Percentiles rank a stretch among this genome's conserved stretches.
phyloP scores from a whole-genome alignment of 1,139 yeast species.

The Candida tropicalis region DNA sequence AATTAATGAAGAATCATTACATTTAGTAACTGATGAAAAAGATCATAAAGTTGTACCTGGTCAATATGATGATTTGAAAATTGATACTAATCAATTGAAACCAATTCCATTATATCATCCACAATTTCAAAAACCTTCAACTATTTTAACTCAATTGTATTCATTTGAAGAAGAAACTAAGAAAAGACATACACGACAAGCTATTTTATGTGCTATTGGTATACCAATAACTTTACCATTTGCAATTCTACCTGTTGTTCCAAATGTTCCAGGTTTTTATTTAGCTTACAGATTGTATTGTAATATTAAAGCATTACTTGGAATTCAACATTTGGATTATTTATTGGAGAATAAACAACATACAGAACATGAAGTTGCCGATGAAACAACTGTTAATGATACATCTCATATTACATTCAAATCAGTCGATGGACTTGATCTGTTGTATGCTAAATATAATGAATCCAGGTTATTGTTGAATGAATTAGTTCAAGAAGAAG shows the following conservation, averaged over 20 bases:
- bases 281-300: conserved; percentile 82
- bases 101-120: conserved; percentile 50
- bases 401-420: conserved; percentile 31
- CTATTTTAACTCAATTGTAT: conserved; percentile 36
- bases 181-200: conserved; percentile 35
- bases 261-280: conserved; percentile 95
- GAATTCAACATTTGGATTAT: conserved; percentile 68
- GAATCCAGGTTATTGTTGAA: conserved; percentile 11
- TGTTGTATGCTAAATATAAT: conserved; percentile 18
- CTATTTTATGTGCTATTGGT: conserved; percentile 53
- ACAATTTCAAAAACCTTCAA: conserved; percentile 33
- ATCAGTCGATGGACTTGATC: conserved; percentile 22
- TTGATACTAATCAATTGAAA: conserved; percentile 35
- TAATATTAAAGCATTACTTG: conserved; percentile 76
- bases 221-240: conserved; percentile 83
- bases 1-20: conserved; percentile 29
- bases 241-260: conserved; percentile 81
- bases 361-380: conserved; percentile 16
- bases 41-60: conserved; percentile 27
- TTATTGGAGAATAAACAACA: conserved; percentile 36
- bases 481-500: conserved; percentile 26
- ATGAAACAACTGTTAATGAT: conserved; percentile 15
- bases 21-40: neutral
- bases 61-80: conserved; percentile 30
- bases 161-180: conserved; percentile 29